phyloP scores from a whole-genome alignment of 1,139 yeast genomes.

The Groenewaldozyma sp. region DNA sequence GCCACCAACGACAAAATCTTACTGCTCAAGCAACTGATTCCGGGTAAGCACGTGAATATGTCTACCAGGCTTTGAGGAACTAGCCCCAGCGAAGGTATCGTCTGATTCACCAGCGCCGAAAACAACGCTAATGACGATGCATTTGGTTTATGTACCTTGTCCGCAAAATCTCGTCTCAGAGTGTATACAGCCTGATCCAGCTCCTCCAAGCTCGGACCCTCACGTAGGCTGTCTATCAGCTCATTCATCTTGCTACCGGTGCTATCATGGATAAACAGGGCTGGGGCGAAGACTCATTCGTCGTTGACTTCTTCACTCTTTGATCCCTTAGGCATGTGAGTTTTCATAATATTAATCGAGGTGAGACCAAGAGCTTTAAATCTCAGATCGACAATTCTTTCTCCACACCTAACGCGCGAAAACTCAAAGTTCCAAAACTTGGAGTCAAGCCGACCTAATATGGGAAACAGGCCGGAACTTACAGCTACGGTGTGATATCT shows the following conservation, averaged over 20 bases:
- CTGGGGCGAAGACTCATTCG: background rate
- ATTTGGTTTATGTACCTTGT: constrained; percentile 5
- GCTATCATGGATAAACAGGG: background rate
- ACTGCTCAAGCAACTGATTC: constrained; percentile 12
- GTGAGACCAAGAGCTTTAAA: too few species aligned
- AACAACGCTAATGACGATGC: constrained; percentile 11
- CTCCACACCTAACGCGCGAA: too few species aligned
- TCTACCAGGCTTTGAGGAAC: constrained; percentile 5
- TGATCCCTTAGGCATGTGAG: too few species aligned
- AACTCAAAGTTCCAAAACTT: too few species aligned
- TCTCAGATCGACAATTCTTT: too few species aligned
- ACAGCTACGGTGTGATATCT: too few species aligned
- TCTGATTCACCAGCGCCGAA: constrained; percentile 13
- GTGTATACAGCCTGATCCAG: background rate
- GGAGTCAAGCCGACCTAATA: too few species aligned
- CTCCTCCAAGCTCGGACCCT: background rate
- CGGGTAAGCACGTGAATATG: constrained; percentile 12
- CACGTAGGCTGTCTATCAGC: background rate
- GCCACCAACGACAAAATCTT: constrained; percentile 6
- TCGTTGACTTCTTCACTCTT: background rate
- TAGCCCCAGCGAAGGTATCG: constrained; percentile 12
- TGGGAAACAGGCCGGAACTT: too few species aligned
- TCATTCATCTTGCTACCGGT: background rate
- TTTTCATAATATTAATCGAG: too few species aligned
- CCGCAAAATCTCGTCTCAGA: background rate